Percentiles rank a stretch among this genome's conserved stretches.
Evolutionary conservation across 805 yeast genomes (phyloP).

Genomic region (Barnettozyma siamensis): DNA sequence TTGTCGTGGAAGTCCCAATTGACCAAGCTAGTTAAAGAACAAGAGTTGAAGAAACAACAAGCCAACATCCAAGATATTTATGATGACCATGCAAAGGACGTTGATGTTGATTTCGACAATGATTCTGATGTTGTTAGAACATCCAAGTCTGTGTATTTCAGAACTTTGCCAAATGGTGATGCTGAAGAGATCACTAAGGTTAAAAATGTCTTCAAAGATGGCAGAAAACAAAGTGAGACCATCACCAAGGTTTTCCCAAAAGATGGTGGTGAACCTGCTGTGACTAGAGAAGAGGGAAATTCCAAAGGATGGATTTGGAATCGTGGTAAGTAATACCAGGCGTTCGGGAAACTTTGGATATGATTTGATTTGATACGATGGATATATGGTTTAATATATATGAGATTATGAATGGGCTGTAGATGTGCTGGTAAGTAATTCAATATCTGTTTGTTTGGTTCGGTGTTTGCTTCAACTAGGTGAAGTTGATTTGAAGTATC

Average conservation of each 20-base stretch:
- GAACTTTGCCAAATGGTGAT: slow-evolving; percentile 38
- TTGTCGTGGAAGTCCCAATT: slow-evolving; percentile 63
- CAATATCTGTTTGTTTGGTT: no score
- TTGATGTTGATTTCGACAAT: slow-evolving; percentile 8
- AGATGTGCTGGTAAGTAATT: no score
- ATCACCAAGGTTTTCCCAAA: slow-evolving; percentile 32
- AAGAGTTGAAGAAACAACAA: slow-evolving; percentile 24
- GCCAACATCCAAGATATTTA: slow-evolving; percentile 14
- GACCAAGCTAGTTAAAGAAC: slow-evolving; percentile 38
- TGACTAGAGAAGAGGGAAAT: slow-evolving; percentile 9
- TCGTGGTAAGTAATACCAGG: background rate
- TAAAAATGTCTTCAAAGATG: slow-evolving; percentile 38
- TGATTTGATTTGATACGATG: no score
- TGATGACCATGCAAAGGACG: slow-evolving; percentile 24
- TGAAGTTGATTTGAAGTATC: no score
- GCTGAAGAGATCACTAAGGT: slow-evolving; percentile 34
- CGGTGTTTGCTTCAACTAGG: no score
- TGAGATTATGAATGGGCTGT: no score
- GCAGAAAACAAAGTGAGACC: slow-evolving; percentile 33
- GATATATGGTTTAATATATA: no score
- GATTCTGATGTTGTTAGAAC: slow-evolving; percentile 32
- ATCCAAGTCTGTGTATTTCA: slow-evolving; percentile 31
- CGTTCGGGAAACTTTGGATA: no score
- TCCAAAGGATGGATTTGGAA: slow-evolving; percentile 23
- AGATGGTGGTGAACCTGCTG: slow-evolving; percentile 32